phyloP scores from a whole-genome alignment of 73 alveolate genomes.

The Paraurostyla sp. region DNA sequence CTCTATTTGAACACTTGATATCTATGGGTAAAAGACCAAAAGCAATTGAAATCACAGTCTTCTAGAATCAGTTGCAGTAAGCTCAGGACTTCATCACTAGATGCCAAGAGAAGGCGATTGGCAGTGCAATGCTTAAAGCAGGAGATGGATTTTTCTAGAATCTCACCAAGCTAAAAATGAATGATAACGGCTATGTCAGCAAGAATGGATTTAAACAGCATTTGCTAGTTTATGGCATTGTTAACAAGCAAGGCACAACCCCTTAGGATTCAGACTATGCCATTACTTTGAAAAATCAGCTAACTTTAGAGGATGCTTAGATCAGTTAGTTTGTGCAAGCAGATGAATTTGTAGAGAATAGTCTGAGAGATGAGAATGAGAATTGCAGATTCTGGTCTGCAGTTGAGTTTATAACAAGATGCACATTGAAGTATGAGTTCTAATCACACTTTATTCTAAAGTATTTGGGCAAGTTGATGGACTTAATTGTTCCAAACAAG shows the following conservation, averaged over 20 bases:
- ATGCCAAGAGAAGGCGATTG: neutral
- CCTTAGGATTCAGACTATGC: conserved; percentile 28
- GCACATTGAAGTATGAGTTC: neutral
- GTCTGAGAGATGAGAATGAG: neutral
- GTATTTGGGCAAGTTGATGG: conserved; percentile 27
- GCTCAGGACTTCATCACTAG: neutral
- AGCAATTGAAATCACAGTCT: neutral
- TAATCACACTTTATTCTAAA: neutral
- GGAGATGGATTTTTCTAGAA: neutral
- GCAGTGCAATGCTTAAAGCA: neutral
- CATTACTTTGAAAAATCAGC: neutral
- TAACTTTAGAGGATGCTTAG: neutral
- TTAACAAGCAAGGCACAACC: neutral
- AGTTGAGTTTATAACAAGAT: neutral
- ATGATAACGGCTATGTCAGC: conserved; percentile 22
- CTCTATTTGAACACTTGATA: neutral
- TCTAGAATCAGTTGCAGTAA: neutral
- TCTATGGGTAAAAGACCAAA: neutral
- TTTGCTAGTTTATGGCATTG: neutral
- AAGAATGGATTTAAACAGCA: conserved; percentile 24
- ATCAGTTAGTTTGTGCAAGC: neutral
- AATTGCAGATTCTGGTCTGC: neutral
- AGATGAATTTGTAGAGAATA: neutral
- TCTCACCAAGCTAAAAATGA: neutral
- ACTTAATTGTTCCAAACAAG: neutral